phyloP scores from a whole-genome alignment of 305 asterid genomes.

The Rubia tinctorum region DNA sequence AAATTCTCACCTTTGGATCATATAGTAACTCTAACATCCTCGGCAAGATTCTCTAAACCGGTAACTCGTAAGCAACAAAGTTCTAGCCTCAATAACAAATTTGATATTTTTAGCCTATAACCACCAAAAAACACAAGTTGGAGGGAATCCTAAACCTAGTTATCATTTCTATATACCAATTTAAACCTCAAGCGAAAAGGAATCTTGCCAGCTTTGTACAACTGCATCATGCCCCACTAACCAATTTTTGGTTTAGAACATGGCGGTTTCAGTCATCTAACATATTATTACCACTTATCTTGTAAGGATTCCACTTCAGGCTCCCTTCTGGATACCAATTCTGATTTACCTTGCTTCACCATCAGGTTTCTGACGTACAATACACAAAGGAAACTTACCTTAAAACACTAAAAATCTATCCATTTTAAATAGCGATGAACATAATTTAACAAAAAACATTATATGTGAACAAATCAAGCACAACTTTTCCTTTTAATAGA shows the following conservation, averaged over 20 bases:
- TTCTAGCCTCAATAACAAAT: no score
- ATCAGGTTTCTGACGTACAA: conserved; percentile 82
- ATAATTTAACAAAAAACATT: neutral
- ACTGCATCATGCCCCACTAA: neutral
- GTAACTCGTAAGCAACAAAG: no score
- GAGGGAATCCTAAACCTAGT: no score
- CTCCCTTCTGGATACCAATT: conserved; percentile 67
- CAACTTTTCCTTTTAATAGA: neutral
- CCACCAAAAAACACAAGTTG: neutral
- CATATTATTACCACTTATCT: conserved; percentile 21
- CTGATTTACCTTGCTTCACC: conserved; percentile 94
- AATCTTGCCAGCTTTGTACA: neutral
- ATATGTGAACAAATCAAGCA: neutral
- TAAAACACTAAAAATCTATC: neutral
- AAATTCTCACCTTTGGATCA: no score
- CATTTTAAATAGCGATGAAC: neutral
- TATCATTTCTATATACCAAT: neutral
- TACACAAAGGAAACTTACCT: neutral
- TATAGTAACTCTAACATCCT: no score
- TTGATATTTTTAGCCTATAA: no score
- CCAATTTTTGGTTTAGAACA: conserved; percentile 5
- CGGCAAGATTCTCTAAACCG: no score
- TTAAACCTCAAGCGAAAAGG: neutral
- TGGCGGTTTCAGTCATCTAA: conserved; percentile 23
- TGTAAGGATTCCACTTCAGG: conserved; percentile 30